Base-by-base conservation (phyloP, 306 rosid genomes). In the Vigna hirtella region DNA sequence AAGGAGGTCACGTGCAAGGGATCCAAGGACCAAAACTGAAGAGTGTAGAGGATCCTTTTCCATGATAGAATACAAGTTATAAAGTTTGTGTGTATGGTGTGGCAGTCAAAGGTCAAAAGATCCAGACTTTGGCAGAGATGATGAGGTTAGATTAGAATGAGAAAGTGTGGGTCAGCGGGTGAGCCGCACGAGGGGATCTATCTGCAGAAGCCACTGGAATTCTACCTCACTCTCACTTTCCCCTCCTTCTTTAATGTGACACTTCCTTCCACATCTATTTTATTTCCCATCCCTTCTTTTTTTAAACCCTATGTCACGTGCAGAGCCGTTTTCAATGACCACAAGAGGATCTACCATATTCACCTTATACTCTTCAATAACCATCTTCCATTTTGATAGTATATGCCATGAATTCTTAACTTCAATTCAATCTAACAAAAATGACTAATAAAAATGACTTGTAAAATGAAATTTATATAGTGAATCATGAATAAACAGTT, bases 151-250 rank as follows among this genome's bases (percentile, higher is more conserved):
- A 67, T 49, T 56, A 67, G 85, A 75, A 82, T 85, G 90, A 87
- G 74, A 86, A 80, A 80, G 87, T 47, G 86, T 83, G 89, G 76
- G 87, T 86, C 93, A 85, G 92, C 91, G 84, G 83, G 84, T 83
- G 90, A 88, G 94, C 83, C 91, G 88, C 97, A 89, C 94, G 91
- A 91, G 94, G 92, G 94, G 91, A 87, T 89, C 90, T 68, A 65
- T 78, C 79, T 78, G 86, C 82, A 68, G 70, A 73, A 52, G 67
- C 34, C 81, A 26, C 42, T 73, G 85, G 64, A 77, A 71, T 75
- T 67, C 79, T 80, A 81, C 81, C 82, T 87, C 59, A 71, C 28
- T 74, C 79, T 82, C 87, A 84, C 74, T 83, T 84, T 84, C 88
- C 78, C 73, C 65, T 79, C 42, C 51, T 66, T 6, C 13, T 72